phyloP scores from a whole-genome alignment of 306 rosid genomes.

The Cyamopsis tetragonoloba region DNA sequence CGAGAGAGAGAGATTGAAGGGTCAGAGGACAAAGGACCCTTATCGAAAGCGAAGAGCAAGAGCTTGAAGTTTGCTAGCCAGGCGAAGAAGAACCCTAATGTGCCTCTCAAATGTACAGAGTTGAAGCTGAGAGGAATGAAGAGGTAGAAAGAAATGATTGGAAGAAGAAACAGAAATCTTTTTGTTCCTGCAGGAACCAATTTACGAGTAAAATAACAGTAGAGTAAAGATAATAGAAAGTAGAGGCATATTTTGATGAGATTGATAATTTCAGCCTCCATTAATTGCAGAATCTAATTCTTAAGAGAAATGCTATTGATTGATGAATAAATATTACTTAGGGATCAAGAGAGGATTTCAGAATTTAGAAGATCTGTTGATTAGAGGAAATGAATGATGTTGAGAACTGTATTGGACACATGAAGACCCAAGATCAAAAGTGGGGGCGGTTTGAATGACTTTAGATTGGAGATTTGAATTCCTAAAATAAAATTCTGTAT shows the following conservation, averaged over 20 bases:
- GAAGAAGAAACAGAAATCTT: slow-evolving; percentile 36
- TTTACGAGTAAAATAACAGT: slow-evolving; percentile 35
- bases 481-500: too few species aligned
- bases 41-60: slow-evolving; percentile 39
- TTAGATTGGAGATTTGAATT: too few species aligned
- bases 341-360: too few species aligned
- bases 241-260: slow-evolving; percentile 29
- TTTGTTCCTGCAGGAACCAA: slow-evolving; percentile 22
- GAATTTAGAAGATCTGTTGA: too few species aligned
- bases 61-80: slow-evolving; percentile 67
- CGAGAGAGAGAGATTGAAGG: slow-evolving; percentile 41
- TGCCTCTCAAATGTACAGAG: slow-evolving; percentile 43
- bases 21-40: slow-evolving; percentile 45
- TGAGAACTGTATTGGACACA: too few species aligned
- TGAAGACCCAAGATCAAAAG: too few species aligned
- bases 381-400: too few species aligned
- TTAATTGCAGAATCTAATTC: background rate
- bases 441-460: too few species aligned
- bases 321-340: too few species aligned
- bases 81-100: slow-evolving; percentile 36
- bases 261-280: slow-evolving; percentile 38
- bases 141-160: slow-evolving; percentile 36
- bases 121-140: slow-evolving; percentile 47
- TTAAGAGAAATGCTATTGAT: background rate
- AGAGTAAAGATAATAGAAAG: slow-evolving; percentile 29